Evolutionary conservation across 73 alveolate species (phyloP).

Genomic region (Tetrahymena elliotti): DNA sequence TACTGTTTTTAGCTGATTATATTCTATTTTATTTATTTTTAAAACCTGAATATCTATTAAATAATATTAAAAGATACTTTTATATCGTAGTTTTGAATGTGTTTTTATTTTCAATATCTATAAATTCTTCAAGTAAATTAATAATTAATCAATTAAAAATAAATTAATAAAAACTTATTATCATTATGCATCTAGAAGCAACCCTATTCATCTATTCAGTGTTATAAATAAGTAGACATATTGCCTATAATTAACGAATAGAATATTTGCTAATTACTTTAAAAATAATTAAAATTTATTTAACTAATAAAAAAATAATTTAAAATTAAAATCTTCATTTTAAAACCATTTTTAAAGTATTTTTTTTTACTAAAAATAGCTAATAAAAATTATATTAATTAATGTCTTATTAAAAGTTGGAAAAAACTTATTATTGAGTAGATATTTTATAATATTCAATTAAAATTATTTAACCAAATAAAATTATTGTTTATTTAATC

Average conservation of each 20-base stretch:
- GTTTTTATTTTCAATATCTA: neutral
- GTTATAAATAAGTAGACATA: neutral
- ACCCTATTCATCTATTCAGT: neutral
- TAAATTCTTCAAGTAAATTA: neutral
- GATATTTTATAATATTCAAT: too few species aligned
- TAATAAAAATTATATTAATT: too few species aligned
- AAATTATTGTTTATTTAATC: too few species aligned
- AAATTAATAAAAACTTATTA: too few species aligned
- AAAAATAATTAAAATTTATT: too few species aligned
- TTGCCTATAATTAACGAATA: neutral
- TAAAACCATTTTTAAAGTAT: too few species aligned
- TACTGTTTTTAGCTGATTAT: neutral
- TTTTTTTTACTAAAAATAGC: too few species aligned
- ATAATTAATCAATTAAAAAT: neutral
- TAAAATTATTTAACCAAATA: too few species aligned
- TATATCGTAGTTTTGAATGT: neutral
- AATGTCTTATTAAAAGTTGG: too few species aligned
- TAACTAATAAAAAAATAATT: too few species aligned
- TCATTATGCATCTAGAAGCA: neutral
- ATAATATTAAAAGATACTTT: neutral
- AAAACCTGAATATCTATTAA: neutral
- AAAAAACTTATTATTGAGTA: too few species aligned
- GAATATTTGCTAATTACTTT: neutral
- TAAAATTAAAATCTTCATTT: too few species aligned
- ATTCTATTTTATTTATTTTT: neutral